phyloP scores from a whole-genome alignment of 768 basidiomycete genomes.

The Phaffia australis region DNA sequence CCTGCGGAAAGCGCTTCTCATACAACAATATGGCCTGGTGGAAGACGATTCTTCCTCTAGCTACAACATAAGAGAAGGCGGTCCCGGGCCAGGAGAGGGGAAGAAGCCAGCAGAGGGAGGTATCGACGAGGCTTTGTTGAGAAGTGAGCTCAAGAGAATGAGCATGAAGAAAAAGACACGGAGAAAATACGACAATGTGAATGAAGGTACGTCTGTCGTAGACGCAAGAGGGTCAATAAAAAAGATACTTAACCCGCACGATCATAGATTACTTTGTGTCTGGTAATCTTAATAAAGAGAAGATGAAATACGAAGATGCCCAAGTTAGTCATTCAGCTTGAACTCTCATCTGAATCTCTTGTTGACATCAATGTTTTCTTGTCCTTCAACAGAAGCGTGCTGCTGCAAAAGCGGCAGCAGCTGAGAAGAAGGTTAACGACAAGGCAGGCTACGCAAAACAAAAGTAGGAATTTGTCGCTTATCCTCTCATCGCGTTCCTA shows the following conservation, averaged over 20 bases:
- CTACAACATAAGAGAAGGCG: not conserved
- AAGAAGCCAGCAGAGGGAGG: slow-evolving; percentile 1
- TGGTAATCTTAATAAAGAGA: slow-evolving; percentile 15
- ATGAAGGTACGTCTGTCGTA: not conserved
- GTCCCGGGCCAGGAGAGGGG: slow-evolving; percentile 19
- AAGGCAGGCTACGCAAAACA: slow-evolving; percentile 23
- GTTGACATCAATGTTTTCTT: too few species aligned
- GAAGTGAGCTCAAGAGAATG: slow-evolving; percentile 18
- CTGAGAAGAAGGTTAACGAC: slow-evolving; percentile 20
- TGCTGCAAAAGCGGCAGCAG: slow-evolving; percentile 3
- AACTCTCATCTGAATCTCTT: too few species aligned
- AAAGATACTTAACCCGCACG: slow-evolving; percentile 6
- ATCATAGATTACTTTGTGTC: not conserved
- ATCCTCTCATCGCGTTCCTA: too few species aligned
- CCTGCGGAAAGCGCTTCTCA: slow-evolving; percentile 1
- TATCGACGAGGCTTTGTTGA: slow-evolving; percentile 14
- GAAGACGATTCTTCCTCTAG: slow-evolving; percentile 12
- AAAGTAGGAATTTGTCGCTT: not conserved
- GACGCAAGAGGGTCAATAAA: slow-evolving; percentile 3
- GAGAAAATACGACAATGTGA: slow-evolving; percentile 5
- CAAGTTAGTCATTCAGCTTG: too few species aligned
- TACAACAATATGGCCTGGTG: slow-evolving; percentile 22
- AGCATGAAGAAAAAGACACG: slow-evolving; percentile 24
- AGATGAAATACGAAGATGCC: slow-evolving; percentile 10
- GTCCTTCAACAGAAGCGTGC: slow-evolving; percentile 3